Percentiles rank a stretch among this genome's conserved stretches.
Evolutionary conservation across 1,284 basidiomycete genomes (phyloP).

Genomic region (Melampsora larici-populina): DNA sequence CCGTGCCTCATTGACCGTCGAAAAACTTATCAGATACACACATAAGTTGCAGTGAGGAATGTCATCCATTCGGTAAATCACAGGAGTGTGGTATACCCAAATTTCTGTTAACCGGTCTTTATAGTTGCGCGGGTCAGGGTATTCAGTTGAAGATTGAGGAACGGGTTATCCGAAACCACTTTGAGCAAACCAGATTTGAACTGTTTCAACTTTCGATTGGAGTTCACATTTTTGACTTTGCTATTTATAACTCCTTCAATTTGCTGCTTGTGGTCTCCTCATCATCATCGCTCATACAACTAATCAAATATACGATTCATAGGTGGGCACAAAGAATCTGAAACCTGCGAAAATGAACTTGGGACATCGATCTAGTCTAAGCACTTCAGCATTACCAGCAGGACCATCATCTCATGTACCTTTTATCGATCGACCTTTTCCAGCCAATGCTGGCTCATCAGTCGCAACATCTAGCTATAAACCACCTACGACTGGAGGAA

Average conservation of each 20-base stretch:
- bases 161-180: not conserved
- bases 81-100: too few relatives aligned
- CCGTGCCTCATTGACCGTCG: not conserved
- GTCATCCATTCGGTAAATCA: too few relatives aligned
- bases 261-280: too few relatives aligned
- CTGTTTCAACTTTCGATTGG: too few relatives aligned
- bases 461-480: constrained; percentile 40
- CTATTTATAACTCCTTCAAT: too few relatives aligned
- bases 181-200: not conserved
- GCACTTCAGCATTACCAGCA: constrained; percentile 20
- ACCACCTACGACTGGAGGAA: constrained; percentile 27
- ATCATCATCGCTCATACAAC: not conserved
- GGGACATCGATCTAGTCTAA: constrained; percentile 26
- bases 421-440: constrained; percentile 39
- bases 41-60: too few relatives aligned
- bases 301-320: not conserved
- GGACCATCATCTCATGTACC: not conserved
- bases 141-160: too few relatives aligned
- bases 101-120: too few relatives aligned
- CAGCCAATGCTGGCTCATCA: constrained; percentile 28
- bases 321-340: constrained; percentile 12
- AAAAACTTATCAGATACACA: not conserved
- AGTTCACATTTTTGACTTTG: too few relatives aligned
- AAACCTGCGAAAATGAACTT: constrained; percentile 27
- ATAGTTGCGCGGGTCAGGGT: too few relatives aligned